Evolutionary conservation across 208 protist species (phyloP).

Genomic region (Wallacemonas sp.): DNA sequence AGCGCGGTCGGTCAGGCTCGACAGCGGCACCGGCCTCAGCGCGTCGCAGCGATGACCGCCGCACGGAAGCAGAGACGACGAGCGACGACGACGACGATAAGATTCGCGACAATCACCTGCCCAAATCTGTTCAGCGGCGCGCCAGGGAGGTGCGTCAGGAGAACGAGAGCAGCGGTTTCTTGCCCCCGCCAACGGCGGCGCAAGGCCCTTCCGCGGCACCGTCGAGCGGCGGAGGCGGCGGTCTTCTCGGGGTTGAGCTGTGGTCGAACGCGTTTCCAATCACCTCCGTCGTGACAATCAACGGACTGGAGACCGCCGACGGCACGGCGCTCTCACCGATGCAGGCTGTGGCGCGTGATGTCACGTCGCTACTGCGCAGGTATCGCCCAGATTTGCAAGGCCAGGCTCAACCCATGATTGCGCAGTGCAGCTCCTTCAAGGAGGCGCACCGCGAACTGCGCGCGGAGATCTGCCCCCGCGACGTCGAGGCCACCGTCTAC

Average conservation of each 20-base stretch:
- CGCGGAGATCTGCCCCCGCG: conserved; percentile 30
- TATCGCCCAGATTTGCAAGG: conserved; percentile 48
- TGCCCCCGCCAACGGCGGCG: not conserved
- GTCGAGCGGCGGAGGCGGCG: conserved; percentile 12
- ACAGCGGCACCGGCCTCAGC: no score
- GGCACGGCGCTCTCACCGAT: not conserved
- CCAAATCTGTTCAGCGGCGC: not conserved
- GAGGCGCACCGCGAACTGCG: conserved; percentile 69
- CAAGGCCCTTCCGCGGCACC: not conserved
- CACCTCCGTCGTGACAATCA: conserved; percentile 19
- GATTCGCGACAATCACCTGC: conserved; percentile 28
- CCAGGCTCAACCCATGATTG: conserved; percentile 71
- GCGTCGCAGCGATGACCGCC: not conserved
- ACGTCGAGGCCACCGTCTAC: conserved; percentile 64
- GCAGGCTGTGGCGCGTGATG: conserved; percentile 61
- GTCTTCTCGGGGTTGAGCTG: conserved; percentile 60
- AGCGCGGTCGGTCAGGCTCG: no score
- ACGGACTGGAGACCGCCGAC: not conserved
- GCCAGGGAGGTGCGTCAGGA: not conserved
- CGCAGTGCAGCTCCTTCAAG: conserved; percentile 47
- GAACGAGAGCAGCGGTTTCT: not conserved
- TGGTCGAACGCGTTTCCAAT: conserved; percentile 71
- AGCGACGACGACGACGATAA: conserved; percentile 9
- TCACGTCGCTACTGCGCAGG: conserved; percentile 69
- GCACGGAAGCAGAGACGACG: not conserved